These are phyloP conservation scores for Peronospora farinosa DNA, from an alignment of 352 stramenopile species.

Conservation along the genomic window DNA sequence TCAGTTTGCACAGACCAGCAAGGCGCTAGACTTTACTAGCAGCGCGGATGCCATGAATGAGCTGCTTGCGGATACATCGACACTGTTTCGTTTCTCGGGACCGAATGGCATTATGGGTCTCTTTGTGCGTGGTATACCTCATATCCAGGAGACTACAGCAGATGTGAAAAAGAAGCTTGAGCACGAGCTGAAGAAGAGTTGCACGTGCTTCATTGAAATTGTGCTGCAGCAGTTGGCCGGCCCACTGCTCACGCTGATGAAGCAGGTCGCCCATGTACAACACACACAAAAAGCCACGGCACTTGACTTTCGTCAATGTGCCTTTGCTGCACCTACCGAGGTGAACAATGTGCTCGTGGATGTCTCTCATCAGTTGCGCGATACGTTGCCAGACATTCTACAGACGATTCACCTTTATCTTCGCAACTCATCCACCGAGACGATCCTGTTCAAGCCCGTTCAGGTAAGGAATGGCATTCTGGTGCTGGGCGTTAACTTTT, in stretches of 20 bases:
- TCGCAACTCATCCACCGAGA: slow-evolving; percentile 71
- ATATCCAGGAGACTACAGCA: slow-evolving; percentile 72
- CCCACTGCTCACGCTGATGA: slow-evolving; percentile 55
- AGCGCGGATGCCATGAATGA: slow-evolving; percentile 68
- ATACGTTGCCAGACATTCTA: slow-evolving; percentile 36
- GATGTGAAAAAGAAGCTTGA: slow-evolving; percentile 79
- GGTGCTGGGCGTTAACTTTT: not conserved
- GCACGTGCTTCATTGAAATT: slow-evolving; percentile 70
- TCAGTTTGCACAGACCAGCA: slow-evolving; percentile 64
- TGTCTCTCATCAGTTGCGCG: slow-evolving; percentile 38
- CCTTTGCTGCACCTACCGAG: slow-evolving; percentile 34
- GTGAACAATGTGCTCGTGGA: slow-evolving; percentile 43
- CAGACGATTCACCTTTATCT: slow-evolving; percentile 70
- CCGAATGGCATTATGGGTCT: slow-evolving; percentile 55
- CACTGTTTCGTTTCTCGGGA: slow-evolving; percentile 54
- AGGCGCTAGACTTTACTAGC: slow-evolving; percentile 71
- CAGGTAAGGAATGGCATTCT: slow-evolving; percentile 34
- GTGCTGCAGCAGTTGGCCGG: slow-evolving; percentile 55
- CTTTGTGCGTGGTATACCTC: slow-evolving; percentile 63
- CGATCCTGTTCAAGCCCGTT: slow-evolving; percentile 78
- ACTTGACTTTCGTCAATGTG: slow-evolving; percentile 40
- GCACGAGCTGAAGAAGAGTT: slow-evolving; percentile 75
- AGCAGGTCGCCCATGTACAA: slow-evolving; percentile 51
- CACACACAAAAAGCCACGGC: slow-evolving; percentile 33
- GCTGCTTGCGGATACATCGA: slow-evolving; percentile 56